Conservation (phyloP, 306 rosid genomes). For the Cicer arietinum region DNA sequence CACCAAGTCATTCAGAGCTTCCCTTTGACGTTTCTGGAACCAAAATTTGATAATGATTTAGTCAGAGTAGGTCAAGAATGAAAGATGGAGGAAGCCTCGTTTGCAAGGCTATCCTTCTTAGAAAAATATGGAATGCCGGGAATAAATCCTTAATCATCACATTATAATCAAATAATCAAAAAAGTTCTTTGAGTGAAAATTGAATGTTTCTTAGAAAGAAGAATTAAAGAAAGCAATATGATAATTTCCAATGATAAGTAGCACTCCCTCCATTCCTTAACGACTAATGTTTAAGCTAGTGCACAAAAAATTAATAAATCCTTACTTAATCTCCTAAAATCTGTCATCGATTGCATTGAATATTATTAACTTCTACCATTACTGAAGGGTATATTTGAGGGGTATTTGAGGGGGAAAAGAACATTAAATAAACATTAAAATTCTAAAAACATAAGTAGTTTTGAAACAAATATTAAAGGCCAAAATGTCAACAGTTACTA, state of each 20-base stretch:
- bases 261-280: neutral
- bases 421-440: neutral
- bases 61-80: slow-evolving; percentile 33
- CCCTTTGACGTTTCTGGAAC: slow-evolving; percentile 80
- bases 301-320: neutral
- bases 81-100: neutral
- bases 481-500: neutral
- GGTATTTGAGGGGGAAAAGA: neutral
- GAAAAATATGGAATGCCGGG: slow-evolving; percentile 25
- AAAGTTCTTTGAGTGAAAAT: neutral
- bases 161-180: neutral
- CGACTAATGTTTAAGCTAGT: neutral
- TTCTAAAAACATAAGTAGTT: neutral
- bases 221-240: neutral
- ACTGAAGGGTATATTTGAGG: neutral
- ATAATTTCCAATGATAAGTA: neutral
- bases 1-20: slow-evolving; percentile 57
- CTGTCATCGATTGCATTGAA: neutral
- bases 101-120: slow-evolving; percentile 1
- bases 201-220: slow-evolving; percentile 22
- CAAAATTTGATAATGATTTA: slow-evolving; percentile 35
- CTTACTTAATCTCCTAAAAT: neutral
- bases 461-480: neutral
- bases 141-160: slow-evolving; percentile 16
- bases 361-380: neutral